A percentile compares a stretch with the other conserved stretches of the same genome.
Evolutionary conservation across 2,329 filamentous ascomycete genomes (phyloP).

Genomic region (Pestalotiopsis sp.): DNA sequence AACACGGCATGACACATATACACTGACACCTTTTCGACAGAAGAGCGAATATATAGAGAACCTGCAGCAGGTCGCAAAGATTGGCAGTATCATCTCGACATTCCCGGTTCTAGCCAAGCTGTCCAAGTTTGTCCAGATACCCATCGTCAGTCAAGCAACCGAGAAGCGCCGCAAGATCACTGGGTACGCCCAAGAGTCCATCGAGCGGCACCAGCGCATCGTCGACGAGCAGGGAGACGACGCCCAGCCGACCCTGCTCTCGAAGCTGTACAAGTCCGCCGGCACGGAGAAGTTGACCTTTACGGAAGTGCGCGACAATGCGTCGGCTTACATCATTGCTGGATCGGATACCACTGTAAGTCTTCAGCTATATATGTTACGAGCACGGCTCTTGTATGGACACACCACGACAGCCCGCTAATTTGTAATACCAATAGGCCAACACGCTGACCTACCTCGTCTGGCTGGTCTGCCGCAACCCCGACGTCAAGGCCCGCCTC

Average conservation of each 20-base stretch:
- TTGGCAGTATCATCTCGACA: conserved; percentile 25
- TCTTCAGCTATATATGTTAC: not conserved
- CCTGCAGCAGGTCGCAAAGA: conserved; percentile 31
- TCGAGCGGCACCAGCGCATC: conserved; percentile 28
- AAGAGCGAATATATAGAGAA: conserved; percentile 44
- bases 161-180: conserved; percentile 18
- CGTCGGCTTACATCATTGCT: conserved; percentile 38
- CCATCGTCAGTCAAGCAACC: conserved; percentile 21
- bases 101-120: conserved; percentile 32
- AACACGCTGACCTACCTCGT: conserved; percentile 50
- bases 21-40: conserved; percentile 21
- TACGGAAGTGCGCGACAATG: conserved; percentile 41
- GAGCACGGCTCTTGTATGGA: not conserved
- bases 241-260: conserved; percentile 35
- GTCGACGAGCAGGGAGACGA: conserved; percentile 20
- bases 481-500: conserved; percentile 32
- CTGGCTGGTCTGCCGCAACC: conserved; percentile 38
- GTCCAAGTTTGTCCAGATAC: conserved; percentile 25
- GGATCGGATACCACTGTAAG: conserved; percentile 51
- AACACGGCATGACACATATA: not conserved
- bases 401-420: not conserved
- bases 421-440: conserved; percentile 24
- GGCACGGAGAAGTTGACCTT: conserved; percentile 27
- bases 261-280: conserved; percentile 39
- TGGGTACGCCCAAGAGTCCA: conserved; percentile 29